A percentile compares a stretch with the other conserved stretches of the same genome.
Evolutionary conservation across 768 basidiomycete species (phyloP).

Genomic region (Auriscalpium orientale): DNA sequence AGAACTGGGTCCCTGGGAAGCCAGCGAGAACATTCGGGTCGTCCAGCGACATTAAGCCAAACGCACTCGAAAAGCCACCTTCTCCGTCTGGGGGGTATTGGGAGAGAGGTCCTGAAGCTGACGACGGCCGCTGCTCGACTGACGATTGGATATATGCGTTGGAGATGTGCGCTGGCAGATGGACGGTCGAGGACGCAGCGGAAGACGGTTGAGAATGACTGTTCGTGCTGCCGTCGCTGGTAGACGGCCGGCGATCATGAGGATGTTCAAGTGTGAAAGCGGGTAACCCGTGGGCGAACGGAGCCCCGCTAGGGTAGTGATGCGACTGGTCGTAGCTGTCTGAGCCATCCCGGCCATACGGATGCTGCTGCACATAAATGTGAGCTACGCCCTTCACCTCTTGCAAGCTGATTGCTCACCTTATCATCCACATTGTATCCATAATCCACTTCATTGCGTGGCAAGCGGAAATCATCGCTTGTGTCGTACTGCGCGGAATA

Average conservation of each 20-base stretch:
- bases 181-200: constrained; percentile 44
- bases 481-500: constrained; percentile 8
- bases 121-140: constrained; percentile 12
- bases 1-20: constrained; percentile 61
- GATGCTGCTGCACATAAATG: no score
- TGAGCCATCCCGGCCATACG: not conserved
- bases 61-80: constrained; percentile 37
- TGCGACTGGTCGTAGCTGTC: constrained; percentile 6
- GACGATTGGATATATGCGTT: constrained; percentile 12
- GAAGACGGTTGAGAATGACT: constrained; percentile 43
- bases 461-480: constrained; percentile 5
- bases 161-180: constrained; percentile 31
- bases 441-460: constrained; percentile 7
- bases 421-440: constrained; percentile 12
- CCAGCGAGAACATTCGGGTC: constrained; percentile 64
- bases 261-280: constrained; percentile 14
- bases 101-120: constrained; percentile 10
- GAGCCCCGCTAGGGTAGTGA: not conserved
- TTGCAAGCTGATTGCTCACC: not conserved
- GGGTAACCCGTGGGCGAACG: constrained; percentile 7
- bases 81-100: constrained; percentile 7
- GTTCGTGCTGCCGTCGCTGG: constrained; percentile 35
- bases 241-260: constrained; percentile 20
- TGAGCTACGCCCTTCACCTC: no score
- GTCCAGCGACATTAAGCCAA: constrained; percentile 71